Evolutionary conservation across 2,329 filamentous ascomycete genomes (phyloP).

Genomic region (Botrytis medusae): DNA sequence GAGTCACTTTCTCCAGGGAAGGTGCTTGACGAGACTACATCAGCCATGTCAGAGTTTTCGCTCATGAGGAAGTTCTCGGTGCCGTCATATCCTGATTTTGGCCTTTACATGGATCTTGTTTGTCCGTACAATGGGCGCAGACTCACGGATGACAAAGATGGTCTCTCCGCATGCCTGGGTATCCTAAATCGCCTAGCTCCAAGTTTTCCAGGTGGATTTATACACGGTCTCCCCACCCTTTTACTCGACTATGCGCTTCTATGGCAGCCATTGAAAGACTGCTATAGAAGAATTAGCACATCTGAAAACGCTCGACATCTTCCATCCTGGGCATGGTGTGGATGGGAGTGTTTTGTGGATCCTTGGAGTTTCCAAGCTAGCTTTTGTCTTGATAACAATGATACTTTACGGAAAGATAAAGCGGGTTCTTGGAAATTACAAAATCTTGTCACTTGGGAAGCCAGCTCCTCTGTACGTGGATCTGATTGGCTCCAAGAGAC

Average conservation of each 20-base stretch:
- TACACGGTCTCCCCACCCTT: neutral
- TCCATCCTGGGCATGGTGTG: neutral
- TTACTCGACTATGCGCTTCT: neutral
- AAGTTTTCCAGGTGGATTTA: neutral
- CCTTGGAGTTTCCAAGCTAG: neutral
- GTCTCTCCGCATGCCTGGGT: neutral
- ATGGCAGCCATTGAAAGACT: neutral
- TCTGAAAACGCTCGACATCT: neutral
- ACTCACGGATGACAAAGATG: neutral
- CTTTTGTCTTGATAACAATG: neutral
- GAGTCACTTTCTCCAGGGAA: neutral
- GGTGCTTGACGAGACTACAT: rapidly evolving
- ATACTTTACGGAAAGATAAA: neutral
- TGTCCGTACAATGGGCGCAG: neutral
- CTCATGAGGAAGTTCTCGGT: neutral
- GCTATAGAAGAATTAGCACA: neutral
- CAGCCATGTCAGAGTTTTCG: neutral
- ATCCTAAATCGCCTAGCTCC: neutral
- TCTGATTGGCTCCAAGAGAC: neutral
- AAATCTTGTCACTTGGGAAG: neutral
- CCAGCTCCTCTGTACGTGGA: neutral
- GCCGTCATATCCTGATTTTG: neutral
- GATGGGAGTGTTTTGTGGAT: neutral
- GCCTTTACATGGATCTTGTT: neutral
- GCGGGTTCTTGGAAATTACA: neutral